phyloP scores from a whole-genome alignment of 768 basidiomycete species.

The Hydnomerulius pinastri region DNA sequence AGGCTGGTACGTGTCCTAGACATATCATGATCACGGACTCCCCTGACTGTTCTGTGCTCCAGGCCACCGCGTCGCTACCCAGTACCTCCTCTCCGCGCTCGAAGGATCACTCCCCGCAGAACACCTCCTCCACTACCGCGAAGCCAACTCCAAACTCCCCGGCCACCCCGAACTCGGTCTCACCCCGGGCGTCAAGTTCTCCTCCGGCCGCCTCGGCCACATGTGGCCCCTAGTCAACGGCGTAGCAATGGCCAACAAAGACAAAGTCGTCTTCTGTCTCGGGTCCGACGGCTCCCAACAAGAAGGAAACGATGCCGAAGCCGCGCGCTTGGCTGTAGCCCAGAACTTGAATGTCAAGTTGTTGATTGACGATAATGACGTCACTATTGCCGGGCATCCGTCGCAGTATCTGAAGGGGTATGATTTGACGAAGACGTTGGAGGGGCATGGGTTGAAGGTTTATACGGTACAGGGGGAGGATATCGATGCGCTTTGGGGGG shows the following conservation, averaged over 20 bases:
- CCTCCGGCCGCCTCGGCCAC: slow-evolving; percentile 89
- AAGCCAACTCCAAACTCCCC: slow-evolving; percentile 83
- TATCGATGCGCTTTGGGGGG: slow-evolving; percentile 75
- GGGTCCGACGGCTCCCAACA: slow-evolving; percentile 92
- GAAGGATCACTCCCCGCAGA: slow-evolving; percentile 71
- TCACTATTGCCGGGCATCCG: slow-evolving; percentile 91
- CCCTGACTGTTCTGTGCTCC: slow-evolving; percentile 3
- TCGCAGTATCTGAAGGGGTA: slow-evolving; percentile 85
- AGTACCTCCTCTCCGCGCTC: slow-evolving; percentile 80
- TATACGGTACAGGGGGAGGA: slow-evolving; percentile 76
- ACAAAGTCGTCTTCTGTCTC: slow-evolving; percentile 77
- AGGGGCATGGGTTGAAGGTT: slow-evolving; percentile 83
- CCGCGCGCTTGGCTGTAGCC: slow-evolving; percentile 84
- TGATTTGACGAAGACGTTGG: slow-evolving; percentile 66
- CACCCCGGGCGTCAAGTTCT: slow-evolving; percentile 92
- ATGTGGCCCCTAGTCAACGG: slow-evolving; percentile 91
- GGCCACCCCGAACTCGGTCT: slow-evolving; percentile 89
- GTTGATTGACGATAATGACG: slow-evolving; percentile 88
- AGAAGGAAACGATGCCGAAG: slow-evolving; percentile 90
- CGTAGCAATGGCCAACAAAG: slow-evolving; percentile 75
- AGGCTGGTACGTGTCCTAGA: slow-evolving; percentile 60
- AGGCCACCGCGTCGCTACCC: slow-evolving; percentile 91
- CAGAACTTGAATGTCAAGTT: slow-evolving; percentile 83
- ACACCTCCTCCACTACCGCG: slow-evolving; percentile 83
- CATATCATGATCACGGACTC: neutral